Conservation (phyloP, 257 asterid genomes). For the Phtheirospermum japonicum region DNA sequence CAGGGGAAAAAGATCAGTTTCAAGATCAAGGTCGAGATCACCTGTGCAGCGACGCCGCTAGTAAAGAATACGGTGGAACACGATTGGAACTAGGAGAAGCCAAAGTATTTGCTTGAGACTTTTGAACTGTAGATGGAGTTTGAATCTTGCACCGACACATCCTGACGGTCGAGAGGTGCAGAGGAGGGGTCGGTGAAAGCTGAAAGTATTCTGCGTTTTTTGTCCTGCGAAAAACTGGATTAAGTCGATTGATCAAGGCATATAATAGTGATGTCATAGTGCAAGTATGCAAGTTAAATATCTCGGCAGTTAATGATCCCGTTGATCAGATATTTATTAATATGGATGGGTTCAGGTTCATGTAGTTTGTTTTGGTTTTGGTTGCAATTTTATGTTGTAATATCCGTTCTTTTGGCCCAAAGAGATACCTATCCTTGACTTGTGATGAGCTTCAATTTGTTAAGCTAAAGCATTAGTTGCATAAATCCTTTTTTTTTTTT, state of each 20-base stretch:
- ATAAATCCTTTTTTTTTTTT: background rate
- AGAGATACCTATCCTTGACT: background rate
- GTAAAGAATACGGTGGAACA: conserved; percentile 4
- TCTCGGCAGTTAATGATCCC: background rate
- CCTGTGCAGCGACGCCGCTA: conserved; percentile 63
- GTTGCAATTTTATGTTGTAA: background rate
- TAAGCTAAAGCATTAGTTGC: background rate
- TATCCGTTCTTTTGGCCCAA: background rate
- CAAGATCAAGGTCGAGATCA: conserved; percentile 69
- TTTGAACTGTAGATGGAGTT: background rate
- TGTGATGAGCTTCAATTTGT: background rate
- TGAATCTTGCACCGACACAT: background rate
- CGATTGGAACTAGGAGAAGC: background rate
- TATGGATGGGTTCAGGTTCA: too few relatives aligned
- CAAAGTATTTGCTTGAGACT: conserved; percentile 7
- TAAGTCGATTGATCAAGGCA: background rate
- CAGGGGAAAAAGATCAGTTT: conserved; percentile 68
- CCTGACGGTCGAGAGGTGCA: background rate
- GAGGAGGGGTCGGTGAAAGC: background rate
- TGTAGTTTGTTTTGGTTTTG: too few relatives aligned
- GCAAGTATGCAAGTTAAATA: background rate
- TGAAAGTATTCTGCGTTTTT: background rate
- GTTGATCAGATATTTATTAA: too few relatives aligned
- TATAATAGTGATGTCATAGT: background rate
- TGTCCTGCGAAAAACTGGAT: background rate